Base-by-base conservation (phyloP, 306 rosid genomes). In the Ormosia semicastrata region DNA sequence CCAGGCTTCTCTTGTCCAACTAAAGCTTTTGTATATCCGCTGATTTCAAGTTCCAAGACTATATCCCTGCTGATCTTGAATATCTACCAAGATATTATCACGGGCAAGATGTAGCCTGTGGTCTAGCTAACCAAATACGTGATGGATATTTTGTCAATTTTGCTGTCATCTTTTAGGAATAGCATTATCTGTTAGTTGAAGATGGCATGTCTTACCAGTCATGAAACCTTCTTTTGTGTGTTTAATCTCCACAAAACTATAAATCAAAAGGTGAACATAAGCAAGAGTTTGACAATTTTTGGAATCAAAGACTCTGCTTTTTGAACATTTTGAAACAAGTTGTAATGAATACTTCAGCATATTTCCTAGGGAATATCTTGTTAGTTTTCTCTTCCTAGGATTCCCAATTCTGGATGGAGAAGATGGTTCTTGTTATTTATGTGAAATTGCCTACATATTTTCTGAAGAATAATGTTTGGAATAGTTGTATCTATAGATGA, bases 311-410 rank as follows among this genome's bases (percentile, higher is more conserved):
- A 49, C n/a, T 50, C 18, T 58, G 11, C 70, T 8, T 53, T 44
- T 76, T 71, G 57, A 78, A 43, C 58, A 54, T 71, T n/a, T 18
- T 64, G 75, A 72, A 71, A 54, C 76, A 62, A 44, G 33, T 63
- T 71, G 4, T n/a, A 56, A 46, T 66, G 14, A 84, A 47, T 37
- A 66, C 15, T 52, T 64, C 62, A 13, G 62, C 46, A 54, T 39
- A 62, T 8, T 71, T 62, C 30, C 53, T 41, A 9, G 63, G 68
- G 69, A 44, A 34, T 71, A 18, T 77, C 11, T 36, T 64, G 29
- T 66, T 46, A 39, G 63, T 32, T 12, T 32, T 73, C 66, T 50
- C 47, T 72, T 63, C 75, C 60, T 41, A 41, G 62, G 40, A 49
- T 37, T 17, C 62, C 77, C 56, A 32, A 46, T 58, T 60, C 33